Percentiles rank a stretch among this genome's conserved stretches.
These are phyloP conservation scores for Sporothrix phasma DNA, from an alignment of 2,329 filamentous ascomycete genomes.

Conservation along the genomic window DNA sequence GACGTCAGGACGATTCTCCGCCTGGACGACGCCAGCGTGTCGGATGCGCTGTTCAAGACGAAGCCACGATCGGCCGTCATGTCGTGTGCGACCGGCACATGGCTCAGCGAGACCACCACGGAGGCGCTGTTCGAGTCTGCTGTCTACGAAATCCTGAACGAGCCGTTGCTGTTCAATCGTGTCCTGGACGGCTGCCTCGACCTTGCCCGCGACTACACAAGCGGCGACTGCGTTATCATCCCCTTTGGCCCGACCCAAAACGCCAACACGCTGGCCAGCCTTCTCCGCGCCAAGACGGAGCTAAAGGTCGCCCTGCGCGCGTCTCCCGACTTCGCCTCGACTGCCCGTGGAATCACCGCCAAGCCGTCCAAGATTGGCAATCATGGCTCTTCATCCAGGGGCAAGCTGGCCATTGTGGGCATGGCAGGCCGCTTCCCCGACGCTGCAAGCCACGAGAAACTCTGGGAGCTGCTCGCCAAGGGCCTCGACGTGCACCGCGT, in stretches of 20 bases:
- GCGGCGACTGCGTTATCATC: slow-evolving; percentile 35
- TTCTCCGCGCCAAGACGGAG: slow-evolving; percentile 33
- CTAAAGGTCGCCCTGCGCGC: slow-evolving; percentile 34
- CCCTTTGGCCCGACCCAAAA: slow-evolving; percentile 42
- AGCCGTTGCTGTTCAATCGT: slow-evolving; percentile 39
- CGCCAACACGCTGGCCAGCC: slow-evolving; percentile 35
- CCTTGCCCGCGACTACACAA: slow-evolving; percentile 31
- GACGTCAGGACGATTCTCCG: slow-evolving; percentile 38
- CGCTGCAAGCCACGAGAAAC: slow-evolving; percentile 57
- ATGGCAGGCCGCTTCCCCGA: slow-evolving; percentile 71
- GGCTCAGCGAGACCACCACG: slow-evolving; percentile 33
- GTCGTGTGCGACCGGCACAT: slow-evolving; percentile 39
- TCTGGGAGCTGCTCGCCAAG: slow-evolving; percentile 67
- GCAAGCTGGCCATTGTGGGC: slow-evolving; percentile 77
- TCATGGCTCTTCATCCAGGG: slow-evolving; percentile 38
- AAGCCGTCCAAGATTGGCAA: slow-evolving; percentile 33
- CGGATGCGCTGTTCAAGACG: slow-evolving; percentile 31
- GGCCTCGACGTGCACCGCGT: slow-evolving; percentile 64
- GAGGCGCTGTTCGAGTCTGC: slow-evolving; percentile 33
- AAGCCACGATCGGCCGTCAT: slow-evolving; percentile 39
- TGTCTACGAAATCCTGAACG: slow-evolving; percentile 40
- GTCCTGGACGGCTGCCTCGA: slow-evolving; percentile 39
- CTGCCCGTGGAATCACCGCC: slow-evolving; percentile 22
- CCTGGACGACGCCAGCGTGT: slow-evolving; percentile 32
- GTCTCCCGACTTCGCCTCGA: slow-evolving; percentile 26